phyloP scores from a whole-genome alignment of 1,139 yeast genomes.

The Arxiozyma telluris region DNA sequence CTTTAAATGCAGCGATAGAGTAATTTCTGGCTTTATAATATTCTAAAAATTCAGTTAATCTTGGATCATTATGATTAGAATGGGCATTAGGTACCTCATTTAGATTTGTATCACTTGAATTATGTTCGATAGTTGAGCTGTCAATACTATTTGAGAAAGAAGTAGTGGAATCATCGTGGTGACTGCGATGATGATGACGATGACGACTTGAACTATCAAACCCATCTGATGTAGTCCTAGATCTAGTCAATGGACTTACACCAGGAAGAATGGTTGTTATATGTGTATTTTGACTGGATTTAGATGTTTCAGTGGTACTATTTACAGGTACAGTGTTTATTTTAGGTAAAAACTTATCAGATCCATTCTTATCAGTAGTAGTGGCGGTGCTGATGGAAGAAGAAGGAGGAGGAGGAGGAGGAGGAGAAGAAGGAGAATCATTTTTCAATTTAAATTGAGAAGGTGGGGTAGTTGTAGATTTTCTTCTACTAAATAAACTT shows the following conservation, averaged over 20 bases:
- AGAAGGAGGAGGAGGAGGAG: too few species aligned
- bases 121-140: not conserved
- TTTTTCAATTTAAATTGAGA: conserved; percentile 2
- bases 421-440: not conserved
- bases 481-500: conserved; percentile 33
- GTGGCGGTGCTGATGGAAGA: not conserved
- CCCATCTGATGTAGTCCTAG: conserved; percentile 11
- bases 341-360: not conserved
- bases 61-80: conserved; percentile 39
- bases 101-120: not conserved
- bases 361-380: not conserved
- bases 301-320: not conserved
- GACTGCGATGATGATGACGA: conserved; percentile 7
- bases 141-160: not conserved
- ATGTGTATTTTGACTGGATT: conserved; percentile 3
- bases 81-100: not conserved
- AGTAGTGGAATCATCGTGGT: not conserved
- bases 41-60: conserved; percentile 48
- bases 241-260: conserved; percentile 1
- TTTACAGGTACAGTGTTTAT: not conserved
- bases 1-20: conserved; percentile 26
- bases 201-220: conserved; percentile 4
- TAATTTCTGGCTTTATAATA: conserved; percentile 37
- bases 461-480: conserved; percentile 11
- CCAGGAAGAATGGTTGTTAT: not conserved